These are phyloP conservation scores for Metschnikowia dekortorum DNA, from an alignment of 805 yeast species.

Conservation along the genomic window DNA sequence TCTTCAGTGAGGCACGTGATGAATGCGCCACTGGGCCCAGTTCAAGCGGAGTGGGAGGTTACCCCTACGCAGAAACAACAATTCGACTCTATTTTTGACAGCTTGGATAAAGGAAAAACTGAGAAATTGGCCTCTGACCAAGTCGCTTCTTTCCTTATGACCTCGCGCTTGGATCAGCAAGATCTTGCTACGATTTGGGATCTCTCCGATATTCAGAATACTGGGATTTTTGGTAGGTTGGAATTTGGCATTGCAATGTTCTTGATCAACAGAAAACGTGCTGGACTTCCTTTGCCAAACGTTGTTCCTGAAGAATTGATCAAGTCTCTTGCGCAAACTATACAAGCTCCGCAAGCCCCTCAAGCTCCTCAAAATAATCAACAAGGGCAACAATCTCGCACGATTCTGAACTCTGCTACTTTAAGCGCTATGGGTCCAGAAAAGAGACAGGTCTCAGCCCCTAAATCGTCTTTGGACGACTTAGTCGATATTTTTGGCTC, in stretches of 20 bases:
- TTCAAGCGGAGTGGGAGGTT: conserved; percentile 57
- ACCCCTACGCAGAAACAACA: conserved; percentile 67
- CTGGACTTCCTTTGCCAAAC: conserved; percentile 75
- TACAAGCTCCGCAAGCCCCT: conserved; percentile 12
- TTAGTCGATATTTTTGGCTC: conserved; percentile 48
- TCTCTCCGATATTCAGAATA: conserved; percentile 81
- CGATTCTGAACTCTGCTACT: neutral
- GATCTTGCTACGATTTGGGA: conserved; percentile 92
- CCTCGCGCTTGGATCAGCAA: conserved; percentile 82
- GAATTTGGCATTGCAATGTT: conserved; percentile 95
- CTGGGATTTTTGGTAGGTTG: conserved; percentile 70
- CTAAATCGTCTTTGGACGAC: conserved; percentile 58
- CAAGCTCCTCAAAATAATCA: neutral
- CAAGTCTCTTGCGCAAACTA: conserved; percentile 21
- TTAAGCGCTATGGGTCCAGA: conserved; percentile 4
- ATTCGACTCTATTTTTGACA: conserved; percentile 73
- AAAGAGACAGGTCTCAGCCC: conserved; percentile 21
- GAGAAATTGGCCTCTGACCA: conserved; percentile 72
- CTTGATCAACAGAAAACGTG: conserved; percentile 76
- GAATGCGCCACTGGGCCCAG: conserved; percentile 13
- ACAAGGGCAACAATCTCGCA: conserved; percentile 3
- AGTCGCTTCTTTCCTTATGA: conserved; percentile 83
- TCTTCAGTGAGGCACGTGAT: conserved; percentile 29
- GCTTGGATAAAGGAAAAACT: conserved; percentile 59
- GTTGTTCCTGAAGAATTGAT: conserved; percentile 66